Conservation (phyloP, 805 yeast genomes). For the Jamesozyma lodderae region DNA sequence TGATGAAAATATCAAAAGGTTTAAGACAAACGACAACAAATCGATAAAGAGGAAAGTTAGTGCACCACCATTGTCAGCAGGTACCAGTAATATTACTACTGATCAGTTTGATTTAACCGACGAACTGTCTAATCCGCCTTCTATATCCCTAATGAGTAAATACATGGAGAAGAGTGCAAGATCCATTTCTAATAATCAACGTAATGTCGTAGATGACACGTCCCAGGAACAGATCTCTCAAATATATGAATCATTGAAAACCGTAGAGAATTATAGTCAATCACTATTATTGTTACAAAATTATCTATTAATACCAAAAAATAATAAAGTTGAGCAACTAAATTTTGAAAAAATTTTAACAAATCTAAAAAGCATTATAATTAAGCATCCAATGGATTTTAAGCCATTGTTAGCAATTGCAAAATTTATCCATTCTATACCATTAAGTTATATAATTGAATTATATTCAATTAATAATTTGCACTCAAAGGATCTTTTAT, state of each 20-base stretch:
- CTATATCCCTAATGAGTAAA: constrained; percentile 22
- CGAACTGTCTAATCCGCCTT: constrained; percentile 18
- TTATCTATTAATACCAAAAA: constrained; percentile 5
- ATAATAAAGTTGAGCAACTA: not conserved
- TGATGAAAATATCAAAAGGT: constrained; percentile 2
- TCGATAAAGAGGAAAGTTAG: constrained; percentile 16
- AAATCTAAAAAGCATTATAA: constrained; percentile 16
- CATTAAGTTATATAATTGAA: constrained; percentile 24
- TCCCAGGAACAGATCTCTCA: not conserved
- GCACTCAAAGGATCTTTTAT: constrained; percentile 12
- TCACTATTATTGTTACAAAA: constrained; percentile 16
- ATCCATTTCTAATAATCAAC: not conserved
- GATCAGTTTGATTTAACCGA: constrained; percentile 25
- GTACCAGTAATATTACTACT: not conserved
- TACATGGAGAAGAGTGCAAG: constrained; percentile 12
- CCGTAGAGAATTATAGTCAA: constrained; percentile 5
- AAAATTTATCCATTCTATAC: constrained; percentile 23
- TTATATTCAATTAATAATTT: constrained; percentile 26
- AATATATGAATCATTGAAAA: constrained; percentile 1
- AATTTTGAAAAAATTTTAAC: constrained; percentile 13
- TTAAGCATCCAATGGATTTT: constrained; percentile 23
- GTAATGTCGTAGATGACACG: not conserved
- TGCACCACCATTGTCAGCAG: constrained; percentile 15
- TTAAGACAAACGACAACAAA: constrained; percentile 4
- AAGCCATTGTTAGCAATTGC: constrained; percentile 24